Evolutionary conservation across 352 stramenopile species (phyloP).

Genomic region (Phytophthora cactorum): DNA sequence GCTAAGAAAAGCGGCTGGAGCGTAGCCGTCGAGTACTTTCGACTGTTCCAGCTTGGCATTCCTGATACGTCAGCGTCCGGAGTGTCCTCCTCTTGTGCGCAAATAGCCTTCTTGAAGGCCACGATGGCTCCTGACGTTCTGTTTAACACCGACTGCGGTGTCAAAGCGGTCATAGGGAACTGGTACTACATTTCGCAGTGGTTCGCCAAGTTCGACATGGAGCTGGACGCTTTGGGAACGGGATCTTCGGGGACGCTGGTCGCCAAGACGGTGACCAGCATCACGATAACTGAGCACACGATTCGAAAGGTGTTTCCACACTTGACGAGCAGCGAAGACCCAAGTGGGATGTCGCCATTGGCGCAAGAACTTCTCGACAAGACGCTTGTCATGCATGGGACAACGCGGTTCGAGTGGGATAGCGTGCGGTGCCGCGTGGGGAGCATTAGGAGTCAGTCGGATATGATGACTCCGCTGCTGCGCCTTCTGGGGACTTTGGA

Average conservation of each 20-base stretch:
- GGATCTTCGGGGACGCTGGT: background rate
- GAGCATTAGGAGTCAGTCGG: conserved; percentile 4
- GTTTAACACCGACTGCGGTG: conserved; percentile 14
- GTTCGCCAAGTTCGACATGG: conserved; percentile 16
- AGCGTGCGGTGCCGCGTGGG: background rate
- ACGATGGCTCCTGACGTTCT: conserved; percentile 11
- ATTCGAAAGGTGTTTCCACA: conserved; percentile 1
- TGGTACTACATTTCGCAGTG: conserved; percentile 22
- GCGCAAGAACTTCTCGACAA: conserved; percentile 4
- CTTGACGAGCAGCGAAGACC: background rate
- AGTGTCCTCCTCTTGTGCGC: background rate
- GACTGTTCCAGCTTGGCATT: conserved; percentile 18
- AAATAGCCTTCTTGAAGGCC: conserved; percentile 11
- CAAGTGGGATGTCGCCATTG: background rate
- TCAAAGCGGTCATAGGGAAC: conserved; percentile 8
- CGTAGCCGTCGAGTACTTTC: conserved; percentile 24
- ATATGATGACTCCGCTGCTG: conserved; percentile 4
- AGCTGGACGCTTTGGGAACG: conserved; percentile 15
- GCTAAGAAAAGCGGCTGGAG: conserved; percentile 14
- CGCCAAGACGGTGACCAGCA: background rate
- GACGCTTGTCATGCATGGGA: conserved; percentile 8
- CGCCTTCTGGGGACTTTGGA: background rate
- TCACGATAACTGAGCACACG: conserved; percentile 4
- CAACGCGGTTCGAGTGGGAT: no score
- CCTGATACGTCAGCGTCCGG: background rate